Conservation (phyloP, 495 filamentous ascomycete genomes). For the Baudoinia panamericana region DNA sequence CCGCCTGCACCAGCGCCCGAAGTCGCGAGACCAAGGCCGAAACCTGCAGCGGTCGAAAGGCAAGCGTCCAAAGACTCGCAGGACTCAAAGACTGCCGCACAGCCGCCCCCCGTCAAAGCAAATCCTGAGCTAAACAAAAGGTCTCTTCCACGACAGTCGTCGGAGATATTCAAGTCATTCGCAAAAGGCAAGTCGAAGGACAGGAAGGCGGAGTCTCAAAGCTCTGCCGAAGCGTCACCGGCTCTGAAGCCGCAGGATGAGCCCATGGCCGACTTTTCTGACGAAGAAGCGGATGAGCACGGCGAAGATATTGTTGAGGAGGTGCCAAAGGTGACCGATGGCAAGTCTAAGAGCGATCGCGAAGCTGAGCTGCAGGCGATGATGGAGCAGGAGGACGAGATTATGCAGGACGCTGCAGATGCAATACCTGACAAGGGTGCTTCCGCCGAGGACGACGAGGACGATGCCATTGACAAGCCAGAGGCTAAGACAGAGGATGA, state of each 20-base stretch:
- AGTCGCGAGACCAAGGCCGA: neutral
- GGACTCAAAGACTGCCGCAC: slow-evolving; percentile 16
- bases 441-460: slow-evolving; percentile 35
- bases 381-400: slow-evolving; percentile 65
- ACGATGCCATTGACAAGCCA: slow-evolving; percentile 34
- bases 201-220: slow-evolving; percentile 23
- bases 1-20: slow-evolving; percentile 11
- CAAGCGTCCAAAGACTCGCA: slow-evolving; percentile 10
- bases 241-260: slow-evolving; percentile 44
- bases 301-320: slow-evolving; percentile 4
- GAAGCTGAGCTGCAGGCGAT: slow-evolving; percentile 62
- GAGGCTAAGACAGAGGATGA: slow-evolving; percentile 25
- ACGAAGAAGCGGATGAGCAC: slow-evolving; percentile 43
- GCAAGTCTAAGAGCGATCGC: slow-evolving; percentile 53
- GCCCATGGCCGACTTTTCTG: slow-evolving; percentile 36
- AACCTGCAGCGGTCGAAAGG: slow-evolving; percentile 5
- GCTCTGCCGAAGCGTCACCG: slow-evolving; percentile 2
- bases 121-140: slow-evolving; percentile 23
- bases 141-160: slow-evolving; percentile 43
- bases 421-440: neutral
- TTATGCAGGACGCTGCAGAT: slow-evolving; percentile 26
- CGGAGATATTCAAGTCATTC: slow-evolving; percentile 70
- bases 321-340: slow-evolving; percentile 27
- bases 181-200: slow-evolving; percentile 56
- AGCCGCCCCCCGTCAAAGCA: slow-evolving; percentile 23